These are phyloP conservation scores for Fusarium devonianum DNA, from an alignment of 2,329 filamentous ascomycete species.

Conservation along the genomic window DNA sequence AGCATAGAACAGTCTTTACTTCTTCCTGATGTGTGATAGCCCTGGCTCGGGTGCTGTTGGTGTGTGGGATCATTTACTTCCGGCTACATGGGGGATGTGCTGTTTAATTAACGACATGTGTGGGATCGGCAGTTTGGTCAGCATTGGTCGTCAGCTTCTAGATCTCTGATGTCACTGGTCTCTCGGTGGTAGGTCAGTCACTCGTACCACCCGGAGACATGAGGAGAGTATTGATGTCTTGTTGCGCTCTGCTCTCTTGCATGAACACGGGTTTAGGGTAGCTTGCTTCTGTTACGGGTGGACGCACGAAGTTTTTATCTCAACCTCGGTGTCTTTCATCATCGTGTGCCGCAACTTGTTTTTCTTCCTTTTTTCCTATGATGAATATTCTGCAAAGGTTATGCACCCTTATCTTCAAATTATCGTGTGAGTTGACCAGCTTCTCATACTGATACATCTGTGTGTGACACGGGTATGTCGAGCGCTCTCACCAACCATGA, in stretches of 20 bases:
- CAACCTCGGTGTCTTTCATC: too few species aligned
- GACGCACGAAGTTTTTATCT: too few species aligned
- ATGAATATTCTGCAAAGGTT: too few species aligned
- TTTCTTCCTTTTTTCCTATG: too few species aligned
- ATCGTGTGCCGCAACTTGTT: too few species aligned
- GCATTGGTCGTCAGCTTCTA: neutral
- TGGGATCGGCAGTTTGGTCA: conserved; percentile 19
- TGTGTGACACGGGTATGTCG: too few species aligned
- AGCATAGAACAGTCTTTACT: neutral
- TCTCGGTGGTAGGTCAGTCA: neutral
- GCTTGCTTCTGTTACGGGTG: too few species aligned
- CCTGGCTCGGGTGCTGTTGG: neutral
- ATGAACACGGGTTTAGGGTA: too few species aligned
- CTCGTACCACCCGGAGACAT: conserved; percentile 2
- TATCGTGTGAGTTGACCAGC: too few species aligned
- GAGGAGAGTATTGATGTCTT: neutral
- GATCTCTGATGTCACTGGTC: conserved; percentile 19
- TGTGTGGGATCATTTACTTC: conserved; percentile 4
- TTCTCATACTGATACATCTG: too few species aligned
- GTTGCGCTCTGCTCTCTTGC: neutral
- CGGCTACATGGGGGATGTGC: neutral
- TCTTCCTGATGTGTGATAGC: conserved; percentile 2
- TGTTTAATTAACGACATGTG: conserved; percentile 21
- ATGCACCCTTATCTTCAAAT: too few species aligned
- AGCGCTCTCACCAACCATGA: too few species aligned